Evolutionary conservation across 2,329 filamentous ascomycete species (phyloP).

Genomic region (Trichoderma semiorbis): DNA sequence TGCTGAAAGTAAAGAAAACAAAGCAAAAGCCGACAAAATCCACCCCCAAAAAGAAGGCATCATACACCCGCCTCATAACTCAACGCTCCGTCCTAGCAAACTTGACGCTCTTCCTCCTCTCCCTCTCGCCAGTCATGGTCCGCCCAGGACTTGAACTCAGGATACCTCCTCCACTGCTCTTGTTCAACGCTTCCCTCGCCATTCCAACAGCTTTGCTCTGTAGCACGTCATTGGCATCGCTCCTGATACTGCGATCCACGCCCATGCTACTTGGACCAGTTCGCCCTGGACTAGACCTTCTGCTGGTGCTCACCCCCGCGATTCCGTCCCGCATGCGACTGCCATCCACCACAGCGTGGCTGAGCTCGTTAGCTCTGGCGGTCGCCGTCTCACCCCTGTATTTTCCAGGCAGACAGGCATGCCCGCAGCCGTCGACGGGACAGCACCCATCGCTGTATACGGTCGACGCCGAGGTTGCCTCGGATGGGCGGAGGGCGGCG

Average conservation of each 20-base stretch:
- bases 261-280: slow-evolving; percentile 9
- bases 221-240: slow-evolving; percentile 52
- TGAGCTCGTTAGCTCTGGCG: slow-evolving; percentile 50
- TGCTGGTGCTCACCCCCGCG: slow-evolving; percentile 24
- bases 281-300: slow-evolving; percentile 30
- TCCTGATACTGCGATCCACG: slow-evolving; percentile 30
- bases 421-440: slow-evolving; percentile 62
- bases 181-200: slow-evolving; percentile 51
- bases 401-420: slow-evolving; percentile 57
- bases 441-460: slow-evolving; percentile 55
- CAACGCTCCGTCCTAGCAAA: slow-evolving; percentile 45
- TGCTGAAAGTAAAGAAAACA: neutral
- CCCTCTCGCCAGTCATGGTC: slow-evolving; percentile 41
- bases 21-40: neutral
- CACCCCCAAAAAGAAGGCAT: neutral
- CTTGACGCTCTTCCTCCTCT: slow-evolving; percentile 63
- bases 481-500: slow-evolving; percentile 31
- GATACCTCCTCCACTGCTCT: slow-evolving; percentile 31
- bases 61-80: neutral
- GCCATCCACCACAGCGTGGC: slow-evolving; percentile 44
- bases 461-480: slow-evolving; percentile 21
- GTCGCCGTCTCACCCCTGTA: slow-evolving; percentile 50
- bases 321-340: slow-evolving; percentile 28
- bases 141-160: slow-evolving; percentile 51
- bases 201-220: slow-evolving; percentile 60